Evolutionary conservation across 257 asterid genomes (phyloP).

Genomic region (Przewalskia tangutica): DNA sequence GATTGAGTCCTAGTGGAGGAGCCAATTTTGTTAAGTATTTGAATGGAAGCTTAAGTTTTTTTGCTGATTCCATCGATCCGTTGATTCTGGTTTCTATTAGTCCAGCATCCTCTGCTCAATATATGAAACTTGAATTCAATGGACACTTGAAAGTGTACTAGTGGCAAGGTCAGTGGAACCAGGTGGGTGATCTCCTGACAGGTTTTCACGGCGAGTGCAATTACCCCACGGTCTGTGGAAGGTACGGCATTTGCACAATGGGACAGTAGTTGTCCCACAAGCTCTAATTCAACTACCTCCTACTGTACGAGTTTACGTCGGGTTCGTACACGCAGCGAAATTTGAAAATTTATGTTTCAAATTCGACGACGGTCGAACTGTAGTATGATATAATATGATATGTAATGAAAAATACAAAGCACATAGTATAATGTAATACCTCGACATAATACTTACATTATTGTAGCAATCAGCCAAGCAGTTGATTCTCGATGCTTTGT

Average conservation of each 20-base stretch:
- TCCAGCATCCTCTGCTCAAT: background rate
- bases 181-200: background rate
- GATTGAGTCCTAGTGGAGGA: background rate
- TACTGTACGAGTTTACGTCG: no score
- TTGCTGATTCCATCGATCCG: background rate
- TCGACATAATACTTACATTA: no score
- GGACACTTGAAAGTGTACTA: slow-evolving; percentile 18
- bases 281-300: background rate
- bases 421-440: no score
- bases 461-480: no score
- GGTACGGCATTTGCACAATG: slow-evolving; percentile 12
- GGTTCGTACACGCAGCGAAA: no score
- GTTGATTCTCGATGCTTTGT: no score
- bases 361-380: no score
- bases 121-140: slow-evolving; percentile 9
- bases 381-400: no score
- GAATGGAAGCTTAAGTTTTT: slow-evolving; percentile 1
- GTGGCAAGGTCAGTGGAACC: slow-evolving; percentile 1
- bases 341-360: no score
- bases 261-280: slow-evolving; percentile 9
- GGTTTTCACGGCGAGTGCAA: background rate
- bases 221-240: slow-evolving; percentile 10
- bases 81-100: background rate
- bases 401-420: no score
- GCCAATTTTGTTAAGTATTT: background rate